A percentile compares a stretch with the other conserved stretches of the same genome.
These are phyloP conservation scores for Rubus parviflorus DNA, from an alignment of 306 rosid genomes.

Conservation along the genomic window DNA sequence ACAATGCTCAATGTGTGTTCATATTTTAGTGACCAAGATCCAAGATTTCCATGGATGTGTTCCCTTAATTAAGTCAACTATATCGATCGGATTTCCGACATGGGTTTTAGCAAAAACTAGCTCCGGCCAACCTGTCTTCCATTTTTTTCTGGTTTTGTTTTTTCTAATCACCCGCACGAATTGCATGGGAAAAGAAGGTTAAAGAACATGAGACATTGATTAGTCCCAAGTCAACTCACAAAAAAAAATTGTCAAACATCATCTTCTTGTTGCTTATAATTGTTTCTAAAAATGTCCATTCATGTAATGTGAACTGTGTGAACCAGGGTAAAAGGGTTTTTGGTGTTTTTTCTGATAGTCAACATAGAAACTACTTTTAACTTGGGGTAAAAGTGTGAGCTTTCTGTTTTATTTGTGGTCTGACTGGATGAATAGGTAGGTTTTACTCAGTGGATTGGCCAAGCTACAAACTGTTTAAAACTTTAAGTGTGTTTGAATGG, in stretches of 20 bases:
- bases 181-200: constrained; percentile 11
- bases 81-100: constrained; percentile 44
- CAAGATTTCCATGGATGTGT: constrained; percentile 43
- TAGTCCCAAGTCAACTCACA: not conserved
- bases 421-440: too few relatives aligned
- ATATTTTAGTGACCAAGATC: constrained; percentile 45
- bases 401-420: too few relatives aligned
- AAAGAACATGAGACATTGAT: not conserved
- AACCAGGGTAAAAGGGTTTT: too few relatives aligned
- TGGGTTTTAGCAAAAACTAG: constrained; percentile 21
- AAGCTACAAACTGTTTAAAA: too few relatives aligned
- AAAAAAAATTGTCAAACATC: not conserved
- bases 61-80: constrained; percentile 46
- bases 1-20: constrained; percentile 16
- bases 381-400: too few relatives aligned
- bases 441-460: too few relatives aligned
- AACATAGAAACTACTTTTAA: not conserved
- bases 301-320: not conserved
- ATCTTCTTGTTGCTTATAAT: not conserved
- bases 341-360: not conserved
- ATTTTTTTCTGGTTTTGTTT: not conserved
- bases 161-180: constrained; percentile 24
- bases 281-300: not conserved
- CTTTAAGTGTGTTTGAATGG: too few relatives aligned
- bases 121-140: constrained; percentile 18